Evolutionary conservation across 2,329 filamentous ascomycete species (phyloP).

Genomic region (Stagonosporopsis chrysanthemi): DNA sequence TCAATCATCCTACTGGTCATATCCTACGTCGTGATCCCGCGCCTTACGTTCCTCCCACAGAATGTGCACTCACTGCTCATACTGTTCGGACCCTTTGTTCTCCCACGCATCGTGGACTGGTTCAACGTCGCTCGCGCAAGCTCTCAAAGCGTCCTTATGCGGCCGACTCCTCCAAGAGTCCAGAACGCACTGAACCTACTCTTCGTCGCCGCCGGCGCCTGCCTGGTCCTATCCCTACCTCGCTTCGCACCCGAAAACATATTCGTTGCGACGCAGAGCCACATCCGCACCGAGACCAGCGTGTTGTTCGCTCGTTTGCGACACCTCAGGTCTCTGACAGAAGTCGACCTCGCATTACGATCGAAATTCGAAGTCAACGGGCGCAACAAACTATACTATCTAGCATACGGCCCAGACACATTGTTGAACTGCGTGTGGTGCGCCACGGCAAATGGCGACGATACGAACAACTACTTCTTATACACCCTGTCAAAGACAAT

Average conservation of each 20-base stretch:
- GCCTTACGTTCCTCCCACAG: constrained; percentile 47
- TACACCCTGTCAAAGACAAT: constrained; percentile 80
- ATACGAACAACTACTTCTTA: constrained; percentile 74
- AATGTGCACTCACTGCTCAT: constrained; percentile 51
- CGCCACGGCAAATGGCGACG: constrained; percentile 63
- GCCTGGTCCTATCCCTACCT: constrained; percentile 70
- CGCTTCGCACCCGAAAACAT: constrained; percentile 78
- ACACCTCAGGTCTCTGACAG: constrained; percentile 64
- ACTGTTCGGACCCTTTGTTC: constrained; percentile 72
- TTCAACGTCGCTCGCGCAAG: constrained; percentile 64
- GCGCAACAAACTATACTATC: constrained; percentile 79
- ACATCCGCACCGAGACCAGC: constrained; percentile 84
- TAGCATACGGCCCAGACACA: constrained; percentile 79
- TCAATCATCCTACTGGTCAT: constrained; percentile 42
- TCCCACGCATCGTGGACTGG: constrained; percentile 70
- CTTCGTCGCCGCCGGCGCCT: constrained; percentile 60
- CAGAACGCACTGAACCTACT: constrained; percentile 68
- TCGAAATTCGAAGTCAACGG: constrained; percentile 66
- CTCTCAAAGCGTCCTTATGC: constrained; percentile 57
- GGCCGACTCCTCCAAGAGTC: constrained; percentile 63
- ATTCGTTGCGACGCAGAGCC: constrained; percentile 78
- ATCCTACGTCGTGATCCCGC: constrained; percentile 48
- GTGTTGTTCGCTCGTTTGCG: constrained; percentile 81
- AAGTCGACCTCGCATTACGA: constrained; percentile 70
- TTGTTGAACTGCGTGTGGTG: constrained; percentile 85